Base-by-base conservation (phyloP, 306 rosid species). In the Prunus mira region DNA sequence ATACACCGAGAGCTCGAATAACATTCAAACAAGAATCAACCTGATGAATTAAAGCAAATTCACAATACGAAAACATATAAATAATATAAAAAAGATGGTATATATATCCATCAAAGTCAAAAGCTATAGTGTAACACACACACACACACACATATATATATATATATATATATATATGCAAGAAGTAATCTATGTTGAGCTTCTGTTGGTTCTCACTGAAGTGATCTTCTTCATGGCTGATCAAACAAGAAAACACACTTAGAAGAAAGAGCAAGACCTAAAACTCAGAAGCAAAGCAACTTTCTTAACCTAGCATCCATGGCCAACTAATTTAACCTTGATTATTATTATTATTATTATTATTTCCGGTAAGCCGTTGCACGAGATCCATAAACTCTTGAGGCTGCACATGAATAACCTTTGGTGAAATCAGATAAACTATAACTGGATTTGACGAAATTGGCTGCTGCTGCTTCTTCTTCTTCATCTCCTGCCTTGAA, bases 371-470 rank as follows among this genome's bases (percentile, higher is more conserved):
- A 19, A 84, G 87, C 9, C 64, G 72, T 80, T 84, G 87, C 18
- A 84, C 87, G 20, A 56, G 9, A 54, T 64, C 69, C 74, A 54
- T 84, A 51, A 84, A 84, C 7, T 84, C 84, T 60, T 80, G 82
- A n/a, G 87, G 84, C 13, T 74, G 63, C n/a, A 80, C 87, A 8
- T 84, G 87, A 58, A 80, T 76, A 49, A 80, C 65, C 84, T 84
- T 68, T 2, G 87, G 87, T 12, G 87, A 80, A 34, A 69, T 12
- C 7, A 76, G 56, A 74, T 84, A 72, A 10, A 84, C 41, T 15
- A 84, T 63, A 1, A 80, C 79, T 24, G 84, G 87, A 17, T 52
- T 47, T 47, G 52, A 47, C 52, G 52, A 47, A 47, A 10, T 47
- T 17, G 9, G 12, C 52, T 11, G 13, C 25, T 38, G 9, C 43